These are phyloP conservation scores for Irpex lacteus DNA, from an alignment of 1,284 basidiomycete species.

Conservation along the genomic window DNA sequence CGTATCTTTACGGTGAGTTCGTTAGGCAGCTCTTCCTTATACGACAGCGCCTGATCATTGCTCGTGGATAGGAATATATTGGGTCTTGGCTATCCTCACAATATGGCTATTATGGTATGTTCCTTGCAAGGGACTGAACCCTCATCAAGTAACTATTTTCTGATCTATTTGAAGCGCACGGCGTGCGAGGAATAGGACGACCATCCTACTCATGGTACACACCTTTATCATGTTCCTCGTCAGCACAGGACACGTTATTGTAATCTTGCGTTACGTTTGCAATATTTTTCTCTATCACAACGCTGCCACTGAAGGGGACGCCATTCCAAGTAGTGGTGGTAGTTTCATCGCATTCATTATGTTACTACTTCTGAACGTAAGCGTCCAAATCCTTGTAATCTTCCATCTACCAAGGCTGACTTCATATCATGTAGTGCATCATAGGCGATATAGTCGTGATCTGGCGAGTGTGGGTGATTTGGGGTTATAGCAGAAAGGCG, in stretches of 20 bases:
- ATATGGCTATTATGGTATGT: background rate
- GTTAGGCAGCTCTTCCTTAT: background rate
- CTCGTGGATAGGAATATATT: background rate
- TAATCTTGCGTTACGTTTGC: background rate
- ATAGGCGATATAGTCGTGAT: conserved; percentile 4
- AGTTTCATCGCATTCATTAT: background rate
- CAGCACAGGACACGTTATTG: background rate
- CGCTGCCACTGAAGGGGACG: background rate
- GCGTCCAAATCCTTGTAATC: background rate
- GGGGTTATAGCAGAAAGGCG: background rate
- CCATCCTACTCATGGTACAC: background rate
- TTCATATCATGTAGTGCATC: conserved; percentile 2
- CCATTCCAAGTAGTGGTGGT: background rate
- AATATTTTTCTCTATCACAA: background rate
- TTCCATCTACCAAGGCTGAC: background rate
- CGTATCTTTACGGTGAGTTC: background rate
- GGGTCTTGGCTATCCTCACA: background rate
- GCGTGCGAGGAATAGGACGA: background rate
- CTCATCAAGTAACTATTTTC: background rate
- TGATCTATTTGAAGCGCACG: background rate
- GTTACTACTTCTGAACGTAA: background rate
- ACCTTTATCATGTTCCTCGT: background rate
- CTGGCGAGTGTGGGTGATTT: conserved; percentile 8
- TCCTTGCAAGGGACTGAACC: background rate
- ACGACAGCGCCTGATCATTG: background rate